phyloP scores from a whole-genome alignment of 208 protist genomes.

The Tetramitus jugosus region DNA sequence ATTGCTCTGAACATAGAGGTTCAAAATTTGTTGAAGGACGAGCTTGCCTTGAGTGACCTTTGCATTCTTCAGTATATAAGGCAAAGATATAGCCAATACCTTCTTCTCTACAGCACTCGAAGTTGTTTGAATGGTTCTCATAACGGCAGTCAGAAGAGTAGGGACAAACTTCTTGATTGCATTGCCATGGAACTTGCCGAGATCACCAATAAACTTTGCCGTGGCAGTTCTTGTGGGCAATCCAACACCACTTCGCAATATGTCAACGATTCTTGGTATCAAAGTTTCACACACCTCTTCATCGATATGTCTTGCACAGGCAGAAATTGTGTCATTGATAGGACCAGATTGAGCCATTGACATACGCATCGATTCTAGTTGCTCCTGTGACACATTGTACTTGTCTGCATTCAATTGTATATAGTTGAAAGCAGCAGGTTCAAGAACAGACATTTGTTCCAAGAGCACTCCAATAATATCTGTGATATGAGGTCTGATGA shows the following conservation, averaged over 20 bases:
- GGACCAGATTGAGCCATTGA: neutral
- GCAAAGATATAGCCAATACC: neutral
- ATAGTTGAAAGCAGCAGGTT: constrained; percentile 1
- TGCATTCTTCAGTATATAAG: neutral
- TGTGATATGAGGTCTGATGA: neutral
- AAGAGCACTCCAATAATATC: neutral
- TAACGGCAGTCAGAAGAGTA: neutral
- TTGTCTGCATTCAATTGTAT: neutral
- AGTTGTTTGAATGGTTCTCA: neutral
- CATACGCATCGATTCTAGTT: neutral
- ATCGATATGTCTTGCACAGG: constrained; percentile 5
- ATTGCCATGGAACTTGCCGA: neutral
- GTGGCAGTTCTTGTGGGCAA: neutral
- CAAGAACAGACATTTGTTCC: neutral
- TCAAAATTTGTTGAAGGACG: neutral
- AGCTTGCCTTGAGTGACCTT: neutral
- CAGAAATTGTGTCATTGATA: neutral
- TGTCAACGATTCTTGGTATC: constrained; percentile 9
- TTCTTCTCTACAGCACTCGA: neutral
- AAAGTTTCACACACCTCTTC: neutral
- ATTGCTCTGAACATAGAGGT: neutral
- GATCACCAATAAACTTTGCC: neutral
- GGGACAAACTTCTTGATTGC: neutral
- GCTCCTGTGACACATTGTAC: neutral
- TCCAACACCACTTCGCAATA: neutral